Evolutionary conservation across 2,329 filamentous ascomycete species (phyloP).

Genomic region (Dactylella cylindrospora): DNA sequence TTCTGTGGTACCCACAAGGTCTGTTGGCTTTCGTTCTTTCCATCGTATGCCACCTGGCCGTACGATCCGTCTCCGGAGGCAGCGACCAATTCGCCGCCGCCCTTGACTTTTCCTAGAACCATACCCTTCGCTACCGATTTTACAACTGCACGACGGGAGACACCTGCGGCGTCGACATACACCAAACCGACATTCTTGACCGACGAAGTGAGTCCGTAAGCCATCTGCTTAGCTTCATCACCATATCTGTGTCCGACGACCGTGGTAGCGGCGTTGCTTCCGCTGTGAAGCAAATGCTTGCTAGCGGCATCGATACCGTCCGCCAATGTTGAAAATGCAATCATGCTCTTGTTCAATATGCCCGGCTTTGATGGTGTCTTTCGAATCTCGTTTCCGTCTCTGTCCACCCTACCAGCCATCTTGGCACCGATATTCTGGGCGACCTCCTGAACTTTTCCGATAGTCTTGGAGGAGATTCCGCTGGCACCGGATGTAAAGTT

Average conservation of each 20-base stretch:
- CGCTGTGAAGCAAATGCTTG: conserved; percentile 71
- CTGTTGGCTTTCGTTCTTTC: conserved; percentile 43
- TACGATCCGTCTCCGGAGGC: conserved; percentile 62
- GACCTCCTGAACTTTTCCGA: conserved; percentile 77
- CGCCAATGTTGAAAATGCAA: conserved; percentile 91
- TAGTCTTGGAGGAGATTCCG: conserved; percentile 77
- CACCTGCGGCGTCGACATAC: conserved; percentile 93
- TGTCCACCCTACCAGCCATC: conserved; percentile 65
- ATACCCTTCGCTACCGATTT: conserved; percentile 97
- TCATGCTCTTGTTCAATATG: conserved; percentile 89
- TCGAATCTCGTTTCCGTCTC: conserved; percentile 51
- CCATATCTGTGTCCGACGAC: conserved; percentile 91
- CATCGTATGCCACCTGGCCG: conserved; percentile 50
- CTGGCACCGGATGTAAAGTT: conserved; percentile 79
- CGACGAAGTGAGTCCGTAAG: conserved; percentile 74
- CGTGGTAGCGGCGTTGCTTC: conserved; percentile 75
- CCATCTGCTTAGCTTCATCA: conserved; percentile 75
- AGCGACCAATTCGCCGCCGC: conserved; percentile 72
- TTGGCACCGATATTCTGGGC: conserved; percentile 87
- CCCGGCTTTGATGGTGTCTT: conserved; percentile 73
- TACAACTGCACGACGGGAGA: conserved; percentile 82
- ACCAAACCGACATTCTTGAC: conserved; percentile 96
- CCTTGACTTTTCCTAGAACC: conserved; percentile 78
- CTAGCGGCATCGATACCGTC: conserved; percentile 91
- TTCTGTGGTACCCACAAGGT: conserved; percentile 37